phyloP scores from a whole-genome alignment of 345 rosid genomes.

The Ceriops decandra region DNA sequence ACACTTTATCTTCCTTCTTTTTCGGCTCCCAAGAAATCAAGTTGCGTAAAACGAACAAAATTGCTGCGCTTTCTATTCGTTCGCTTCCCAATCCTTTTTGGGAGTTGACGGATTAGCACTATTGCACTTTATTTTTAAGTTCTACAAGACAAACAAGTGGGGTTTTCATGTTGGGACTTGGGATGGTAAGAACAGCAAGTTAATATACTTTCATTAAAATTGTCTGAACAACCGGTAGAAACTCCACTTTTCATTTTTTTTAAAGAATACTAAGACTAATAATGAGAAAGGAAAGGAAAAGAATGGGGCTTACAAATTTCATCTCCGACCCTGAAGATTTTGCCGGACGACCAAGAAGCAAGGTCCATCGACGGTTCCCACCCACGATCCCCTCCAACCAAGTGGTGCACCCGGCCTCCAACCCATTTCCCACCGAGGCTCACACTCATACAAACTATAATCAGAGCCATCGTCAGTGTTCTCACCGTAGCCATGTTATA shows the following conservation, averaged over 20 bases:
- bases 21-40: background rate
- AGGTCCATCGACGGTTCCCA: conserved; percentile 47
- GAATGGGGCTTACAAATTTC: conserved; percentile 44
- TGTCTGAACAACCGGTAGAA: too few relatives aligned
- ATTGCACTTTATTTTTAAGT: too few relatives aligned
- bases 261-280: background rate
- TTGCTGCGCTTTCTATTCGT: too few relatives aligned
- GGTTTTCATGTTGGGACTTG: too few relatives aligned
- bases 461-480: conserved; percentile 2
- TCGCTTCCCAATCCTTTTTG: background rate
- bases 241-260: too few relatives aligned
- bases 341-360: conserved; percentile 47
- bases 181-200: too few relatives aligned
- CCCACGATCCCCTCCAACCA: conserved; percentile 66
- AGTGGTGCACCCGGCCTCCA: conserved; percentile 51
- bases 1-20: too few relatives aligned
- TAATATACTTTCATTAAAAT: too few relatives aligned
- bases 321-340: conserved; percentile 55
- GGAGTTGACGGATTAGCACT: background rate
- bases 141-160: too few relatives aligned
- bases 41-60: background rate
- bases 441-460: conserved; percentile 13
- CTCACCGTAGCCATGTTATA: background rate
- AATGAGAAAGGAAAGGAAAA: background rate
- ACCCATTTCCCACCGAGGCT: conserved; percentile 22